Evolutionary conservation across 192 early-diverging fungal genomes (phyloP), one percentile per base, ranked within the genome.

Genomic region (Dimargaris cristalligena): DNA sequence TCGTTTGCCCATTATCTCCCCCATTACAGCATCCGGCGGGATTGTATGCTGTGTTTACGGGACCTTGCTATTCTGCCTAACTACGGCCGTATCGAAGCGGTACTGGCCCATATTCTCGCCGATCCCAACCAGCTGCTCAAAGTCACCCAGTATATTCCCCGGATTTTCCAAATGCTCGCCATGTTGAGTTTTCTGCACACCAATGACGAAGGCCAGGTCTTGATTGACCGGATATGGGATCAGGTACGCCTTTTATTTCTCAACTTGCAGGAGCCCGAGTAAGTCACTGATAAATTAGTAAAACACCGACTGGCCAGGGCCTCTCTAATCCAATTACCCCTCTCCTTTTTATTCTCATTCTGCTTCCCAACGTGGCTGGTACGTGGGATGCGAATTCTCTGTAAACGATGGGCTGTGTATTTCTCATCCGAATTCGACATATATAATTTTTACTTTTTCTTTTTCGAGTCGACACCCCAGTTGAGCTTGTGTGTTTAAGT

Each of bases 91-190:
- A 50, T 50, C 20, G 48, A 50, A 50, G n/a, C 48, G 6, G 48
- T 22, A 6, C 26, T 50, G 48, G 20, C 48, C 20, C 48, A 9
- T 9, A 9, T 9, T 9, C 8, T 25, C 6, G 22, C 20, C 8
- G 20, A 50, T 50, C 9, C 9, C 26, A 9, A n/a, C 22, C 6
- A 8, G 6, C 26, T 28, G 9, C 22, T 50, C n/a, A 50, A 50
- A n/a, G 22, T 28, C 20, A 28, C 4, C 26, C 20, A n/a, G 20
- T 50, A 25, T n/a, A 25, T 50, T 13, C 48, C 48, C 6, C 48
- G 48, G 26, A 28, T 50, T 9, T 50, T 50, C 48, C 48, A 50
- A n/a, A 50, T 50, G 48, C 26, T 50, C 6, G 48, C 48, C 26
- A 28, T 28, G 20, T 9, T 50, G n/a, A 50, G 48, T n/a, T 50